Evolutionary conservation across 2,329 filamentous ascomycete species (phyloP).

Genomic region (Geosmithia morbida): DNA sequence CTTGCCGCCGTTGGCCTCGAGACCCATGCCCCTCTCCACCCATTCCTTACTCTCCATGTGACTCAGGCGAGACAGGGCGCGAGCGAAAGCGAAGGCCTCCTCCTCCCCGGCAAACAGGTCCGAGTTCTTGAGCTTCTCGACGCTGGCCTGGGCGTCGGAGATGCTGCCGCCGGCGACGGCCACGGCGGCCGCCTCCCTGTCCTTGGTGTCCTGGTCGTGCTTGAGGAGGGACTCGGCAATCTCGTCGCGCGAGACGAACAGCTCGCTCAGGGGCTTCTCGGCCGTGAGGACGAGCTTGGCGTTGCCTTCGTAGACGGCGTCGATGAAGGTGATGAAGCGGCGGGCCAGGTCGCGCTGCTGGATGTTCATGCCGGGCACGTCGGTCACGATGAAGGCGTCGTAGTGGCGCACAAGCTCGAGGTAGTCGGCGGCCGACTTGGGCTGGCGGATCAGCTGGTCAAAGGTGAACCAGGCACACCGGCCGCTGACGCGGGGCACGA

Average conservation of each 20-base stretch:
- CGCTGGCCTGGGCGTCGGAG: constrained; percentile 77
- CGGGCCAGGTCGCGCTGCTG: constrained; percentile 75
- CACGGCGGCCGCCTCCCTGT: constrained; percentile 21
- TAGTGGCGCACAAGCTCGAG: constrained; percentile 83
- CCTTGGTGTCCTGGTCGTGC: constrained; percentile 22
- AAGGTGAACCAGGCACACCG: constrained; percentile 86
- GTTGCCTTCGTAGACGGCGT: constrained; percentile 83
- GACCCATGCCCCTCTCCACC: constrained; percentile 68
- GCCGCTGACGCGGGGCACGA: constrained; percentile 77
- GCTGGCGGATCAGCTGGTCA: constrained; percentile 74
- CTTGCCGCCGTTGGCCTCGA: constrained; percentile 51
- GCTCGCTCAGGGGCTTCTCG: constrained; percentile 66
- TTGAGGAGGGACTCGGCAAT: constrained; percentile 42
- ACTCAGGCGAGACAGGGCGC: constrained; percentile 67
- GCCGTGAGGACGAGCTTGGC: constrained; percentile 94
- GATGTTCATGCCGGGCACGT: constrained; percentile 83
- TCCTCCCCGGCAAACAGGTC: constrained; percentile 89
- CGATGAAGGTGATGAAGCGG: constrained; percentile 94
- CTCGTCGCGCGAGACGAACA: constrained; percentile 68
- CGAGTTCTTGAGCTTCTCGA: constrained; percentile 70
- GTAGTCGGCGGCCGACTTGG: constrained; percentile 89
- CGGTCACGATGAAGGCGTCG: constrained; percentile 82
- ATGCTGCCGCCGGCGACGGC: constrained; percentile 65
- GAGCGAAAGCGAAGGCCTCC: constrained; percentile 89
- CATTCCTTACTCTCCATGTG: constrained; percentile 95